These are phyloP conservation scores for Parascedosporium putredinis DNA, from an alignment of 2,329 filamentous ascomycete species.

Conservation along the genomic window DNA sequence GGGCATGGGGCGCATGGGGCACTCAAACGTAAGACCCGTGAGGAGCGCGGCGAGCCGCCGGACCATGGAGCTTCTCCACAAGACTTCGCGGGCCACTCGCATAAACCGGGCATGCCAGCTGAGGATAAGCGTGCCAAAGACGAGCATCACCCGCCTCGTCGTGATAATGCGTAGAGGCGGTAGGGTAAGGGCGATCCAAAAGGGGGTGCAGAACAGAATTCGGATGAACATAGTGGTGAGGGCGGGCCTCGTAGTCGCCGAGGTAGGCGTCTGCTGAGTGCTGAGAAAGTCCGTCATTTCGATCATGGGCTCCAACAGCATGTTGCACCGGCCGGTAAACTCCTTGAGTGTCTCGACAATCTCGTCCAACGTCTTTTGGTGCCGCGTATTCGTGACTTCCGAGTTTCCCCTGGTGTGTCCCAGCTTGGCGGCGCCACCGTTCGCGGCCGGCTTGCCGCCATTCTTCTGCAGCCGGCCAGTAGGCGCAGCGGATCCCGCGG, in stretches of 20 bases:
- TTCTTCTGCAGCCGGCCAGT: conserved; percentile 9
- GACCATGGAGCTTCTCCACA: conserved; percentile 78
- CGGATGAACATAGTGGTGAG: conserved; percentile 83
- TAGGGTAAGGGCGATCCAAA: conserved; percentile 77
- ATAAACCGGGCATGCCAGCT: conserved; percentile 89
- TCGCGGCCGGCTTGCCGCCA: conserved; percentile 15
- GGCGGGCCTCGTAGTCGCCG: conserved; percentile 80
- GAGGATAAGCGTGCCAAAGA: conserved; percentile 73
- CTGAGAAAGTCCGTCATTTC: conserved; percentile 88
- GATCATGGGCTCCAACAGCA: conserved; percentile 79
- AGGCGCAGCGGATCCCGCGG: conserved; percentile 16
- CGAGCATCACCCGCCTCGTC: conserved; percentile 71
- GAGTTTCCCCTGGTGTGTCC: conserved; percentile 36
- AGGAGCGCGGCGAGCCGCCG: conserved; percentile 59
- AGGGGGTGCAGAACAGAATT: conserved; percentile 74
- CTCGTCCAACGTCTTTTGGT: conserved; percentile 92
- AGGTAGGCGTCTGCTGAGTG: conserved; percentile 81
- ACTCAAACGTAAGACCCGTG: conserved; percentile 69
- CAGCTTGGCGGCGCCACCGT: conserved; percentile 8
- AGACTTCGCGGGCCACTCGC: conserved; percentile 70
- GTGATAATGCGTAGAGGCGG: conserved; percentile 80
- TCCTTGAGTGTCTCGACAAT: conserved; percentile 89
- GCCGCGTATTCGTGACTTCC: conserved; percentile 57
- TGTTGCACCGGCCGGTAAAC: conserved; percentile 85
- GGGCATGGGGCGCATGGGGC: conserved; percentile 25